phyloP scores from a whole-genome alignment of 306 rosid species.

The Sesbania bispinosa region DNA sequence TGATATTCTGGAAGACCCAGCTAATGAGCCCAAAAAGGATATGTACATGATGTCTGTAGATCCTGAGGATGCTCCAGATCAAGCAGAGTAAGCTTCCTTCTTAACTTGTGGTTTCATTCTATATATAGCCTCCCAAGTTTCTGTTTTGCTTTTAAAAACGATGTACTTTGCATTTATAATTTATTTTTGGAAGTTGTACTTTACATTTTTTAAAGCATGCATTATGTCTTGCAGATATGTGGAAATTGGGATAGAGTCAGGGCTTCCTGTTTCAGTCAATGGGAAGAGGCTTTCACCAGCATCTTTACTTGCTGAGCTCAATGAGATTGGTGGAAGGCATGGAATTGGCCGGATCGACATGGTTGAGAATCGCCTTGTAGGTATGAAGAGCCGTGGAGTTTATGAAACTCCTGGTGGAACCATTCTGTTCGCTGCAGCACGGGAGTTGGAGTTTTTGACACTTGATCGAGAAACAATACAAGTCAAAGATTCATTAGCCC shows the following conservation, averaged over 20 bases:
- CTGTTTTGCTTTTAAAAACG: not conserved
- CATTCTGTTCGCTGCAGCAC: conserved; percentile 71
- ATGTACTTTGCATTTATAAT: not conserved
- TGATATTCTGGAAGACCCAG: conserved; percentile 91
- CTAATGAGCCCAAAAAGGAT: conserved; percentile 81
- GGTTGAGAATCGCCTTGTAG: conserved; percentile 94
- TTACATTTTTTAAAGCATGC: not conserved
- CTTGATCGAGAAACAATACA: conserved; percentile 79
- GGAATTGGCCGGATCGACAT: conserved; percentile 89
- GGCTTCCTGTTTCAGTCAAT: conserved; percentile 73
- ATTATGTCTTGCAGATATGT: conserved; percentile 53
- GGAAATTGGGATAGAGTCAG: conserved; percentile 68
- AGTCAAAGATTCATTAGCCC: conserved; percentile 68
- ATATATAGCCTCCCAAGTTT: not conserved
- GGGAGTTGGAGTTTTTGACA: conserved; percentile 74
- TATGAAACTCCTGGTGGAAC: conserved; percentile 99
- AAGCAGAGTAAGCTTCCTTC: conserved; percentile 64
- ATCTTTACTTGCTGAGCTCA: conserved; percentile 68
- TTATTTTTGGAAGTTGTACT: not conserved
- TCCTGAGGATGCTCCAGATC: conserved; percentile 86
- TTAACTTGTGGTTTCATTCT: not conserved
- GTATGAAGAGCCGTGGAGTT: conserved; percentile 97
- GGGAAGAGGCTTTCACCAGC: conserved; percentile 79
- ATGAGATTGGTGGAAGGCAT: conserved; percentile 81
- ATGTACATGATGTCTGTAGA: conserved; percentile 89